Conservation (phyloP, 306 rosid genomes). For the Citrullus mucosospermus region DNA sequence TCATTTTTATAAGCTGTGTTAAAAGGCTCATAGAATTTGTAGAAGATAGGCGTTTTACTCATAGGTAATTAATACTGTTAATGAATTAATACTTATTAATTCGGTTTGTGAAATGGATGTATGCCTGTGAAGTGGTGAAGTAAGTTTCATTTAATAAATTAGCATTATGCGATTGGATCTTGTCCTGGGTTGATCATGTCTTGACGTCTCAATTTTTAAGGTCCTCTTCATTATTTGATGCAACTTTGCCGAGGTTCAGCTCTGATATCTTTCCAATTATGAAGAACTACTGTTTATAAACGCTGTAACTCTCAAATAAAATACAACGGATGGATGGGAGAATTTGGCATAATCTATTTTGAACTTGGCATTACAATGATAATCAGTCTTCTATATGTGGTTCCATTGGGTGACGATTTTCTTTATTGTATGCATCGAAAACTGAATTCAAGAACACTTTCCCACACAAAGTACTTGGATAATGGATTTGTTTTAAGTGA, state of each 20-base stretch:
- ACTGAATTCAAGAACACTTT: neutral
- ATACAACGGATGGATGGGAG: neutral
- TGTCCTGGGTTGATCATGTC: neutral
- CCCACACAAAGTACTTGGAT: neutral
- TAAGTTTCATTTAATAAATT: neutral
- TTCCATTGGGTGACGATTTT: neutral
- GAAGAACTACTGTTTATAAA: neutral
- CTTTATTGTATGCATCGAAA: neutral
- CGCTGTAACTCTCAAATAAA: neutral
- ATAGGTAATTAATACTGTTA: neutral
- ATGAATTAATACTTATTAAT: too few species aligned
- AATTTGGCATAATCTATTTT: too few species aligned
- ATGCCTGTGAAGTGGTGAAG: neutral
- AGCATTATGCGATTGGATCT: neutral
- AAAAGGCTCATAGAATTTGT: neutral
- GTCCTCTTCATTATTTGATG: too few species aligned
- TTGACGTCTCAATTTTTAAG: neutral
- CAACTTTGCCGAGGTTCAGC: neutral
- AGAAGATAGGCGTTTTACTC: neutral
- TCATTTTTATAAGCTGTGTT: neutral
- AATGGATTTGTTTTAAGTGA: neutral
- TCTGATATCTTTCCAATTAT: neutral
- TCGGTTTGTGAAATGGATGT: neutral
- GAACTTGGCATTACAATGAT: neutral
- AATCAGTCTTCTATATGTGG: neutral